A percentile compares a stretch with the other conserved stretches of the same genome.
phyloP scores from a whole-genome alignment of 441 rosid genomes.

The Pelargonium citronellum region DNA sequence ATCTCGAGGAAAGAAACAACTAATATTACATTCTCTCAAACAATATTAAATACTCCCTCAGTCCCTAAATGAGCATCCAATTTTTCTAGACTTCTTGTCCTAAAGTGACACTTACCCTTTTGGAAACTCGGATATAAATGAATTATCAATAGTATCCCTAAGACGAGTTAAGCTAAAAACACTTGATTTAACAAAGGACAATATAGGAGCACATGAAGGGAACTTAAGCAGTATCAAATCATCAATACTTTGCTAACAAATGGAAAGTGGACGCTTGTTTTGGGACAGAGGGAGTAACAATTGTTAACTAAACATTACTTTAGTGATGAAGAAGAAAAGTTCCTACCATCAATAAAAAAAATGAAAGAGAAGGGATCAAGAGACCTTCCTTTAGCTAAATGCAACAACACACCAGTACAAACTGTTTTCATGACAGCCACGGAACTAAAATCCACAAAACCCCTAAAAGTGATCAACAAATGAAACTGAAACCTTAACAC shows the following conservation, averaged over 20 bases:
- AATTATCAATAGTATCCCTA: too few species aligned
- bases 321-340: neutral
- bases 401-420: neutral
- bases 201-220: too few species aligned
- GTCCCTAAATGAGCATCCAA: too few species aligned
- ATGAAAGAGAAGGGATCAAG: too few species aligned
- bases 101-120: too few species aligned
- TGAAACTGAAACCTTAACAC: neutral
- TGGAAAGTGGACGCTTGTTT: too few species aligned
- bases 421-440: neutral
- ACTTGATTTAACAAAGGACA: too few species aligned
- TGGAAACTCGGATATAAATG: too few species aligned
- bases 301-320: neutral
- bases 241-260: too few species aligned
- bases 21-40: neutral
- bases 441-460: neutral
- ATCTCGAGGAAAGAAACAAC: neutral
- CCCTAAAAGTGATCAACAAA: neutral
- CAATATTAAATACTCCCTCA: neutral
- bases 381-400: neutral
- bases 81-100: too few species aligned
- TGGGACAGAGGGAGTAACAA: neutral
- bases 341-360: neutral
- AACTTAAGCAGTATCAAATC: too few species aligned
- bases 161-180: too few species aligned